Evolutionary conservation across 441 rosid genomes (phyloP).

Genomic region (Adansonia grandidieri): DNA sequence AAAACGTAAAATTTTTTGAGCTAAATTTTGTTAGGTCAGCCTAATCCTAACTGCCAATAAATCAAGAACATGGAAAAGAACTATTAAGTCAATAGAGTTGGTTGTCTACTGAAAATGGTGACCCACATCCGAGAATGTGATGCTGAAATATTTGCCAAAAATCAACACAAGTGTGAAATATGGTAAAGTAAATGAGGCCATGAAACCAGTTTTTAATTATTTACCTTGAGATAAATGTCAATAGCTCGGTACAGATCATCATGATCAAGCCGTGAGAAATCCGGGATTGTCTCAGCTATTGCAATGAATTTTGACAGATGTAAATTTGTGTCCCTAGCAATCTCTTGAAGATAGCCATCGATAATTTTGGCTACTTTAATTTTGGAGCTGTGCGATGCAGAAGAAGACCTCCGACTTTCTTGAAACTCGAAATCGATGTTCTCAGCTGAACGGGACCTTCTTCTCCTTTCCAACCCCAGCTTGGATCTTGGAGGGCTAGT

Average conservation of each 20-base stretch:
- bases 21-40: slow-evolving; percentile 38
- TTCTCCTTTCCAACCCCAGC: slow-evolving; percentile 69
- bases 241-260: slow-evolving; percentile 72
- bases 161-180: slow-evolving; percentile 13
- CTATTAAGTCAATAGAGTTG: slow-evolving; percentile 53
- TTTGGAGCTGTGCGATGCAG: slow-evolving; percentile 66
- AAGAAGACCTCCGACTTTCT: slow-evolving; percentile 74
- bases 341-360: slow-evolving; percentile 67
- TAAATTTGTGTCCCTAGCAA: slow-evolving; percentile 58
- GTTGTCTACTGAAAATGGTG: slow-evolving; percentile 47
- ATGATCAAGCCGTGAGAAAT: slow-evolving; percentile 56
- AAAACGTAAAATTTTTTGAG: slow-evolving; percentile 18
- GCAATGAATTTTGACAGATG: slow-evolving; percentile 58
- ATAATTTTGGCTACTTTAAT: slow-evolving; percentile 66
- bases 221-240: slow-evolving; percentile 73
- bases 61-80: slow-evolving; percentile 29
- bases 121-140: slow-evolving; percentile 42
- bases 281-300: slow-evolving; percentile 57
- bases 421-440: slow-evolving; percentile 77
- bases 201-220: neutral
- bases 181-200: slow-evolving; percentile 13
- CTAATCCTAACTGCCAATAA: slow-evolving; percentile 39
- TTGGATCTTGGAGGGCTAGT: slow-evolving; percentile 65
- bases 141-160: slow-evolving; percentile 29
- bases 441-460: slow-evolving; percentile 90